These are phyloP conservation scores for Globisporangium perplexum DNA, from an alignment of 352 stramenopile species.

Conservation along the genomic window DNA sequence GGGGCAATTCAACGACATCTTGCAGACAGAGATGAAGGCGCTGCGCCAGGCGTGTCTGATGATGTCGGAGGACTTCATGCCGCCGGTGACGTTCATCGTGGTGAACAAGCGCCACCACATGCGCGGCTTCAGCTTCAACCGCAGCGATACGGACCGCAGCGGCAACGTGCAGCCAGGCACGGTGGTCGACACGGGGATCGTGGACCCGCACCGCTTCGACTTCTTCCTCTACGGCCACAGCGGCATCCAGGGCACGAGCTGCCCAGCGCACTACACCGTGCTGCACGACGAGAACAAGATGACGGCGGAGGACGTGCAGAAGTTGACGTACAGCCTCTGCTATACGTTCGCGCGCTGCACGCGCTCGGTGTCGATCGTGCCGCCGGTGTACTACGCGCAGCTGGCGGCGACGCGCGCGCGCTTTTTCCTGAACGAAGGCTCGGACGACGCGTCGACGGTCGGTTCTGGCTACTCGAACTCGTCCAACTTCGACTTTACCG, in stretches of 20 bases:
- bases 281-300: slow-evolving; percentile 57
- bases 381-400: slow-evolving; percentile 65
- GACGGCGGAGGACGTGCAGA: slow-evolving; percentile 29
- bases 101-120: slow-evolving; percentile 74
- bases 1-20: slow-evolving; percentile 73
- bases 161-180: slow-evolving; percentile 41
- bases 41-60: slow-evolving; percentile 37
- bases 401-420: slow-evolving; percentile 53
- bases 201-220: slow-evolving; percentile 54
- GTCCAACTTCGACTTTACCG: slow-evolving; percentile 15
- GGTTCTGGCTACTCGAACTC: slow-evolving; percentile 12
- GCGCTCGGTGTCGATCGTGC: slow-evolving; percentile 60
- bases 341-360: slow-evolving; percentile 71
- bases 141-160: slow-evolving; percentile 25
- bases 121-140: slow-evolving; percentile 27
- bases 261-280: slow-evolving; percentile 60
- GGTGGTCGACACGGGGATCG: slow-evolving; percentile 55
- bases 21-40: slow-evolving; percentile 53
- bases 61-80: slow-evolving; percentile 39
- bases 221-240: slow-evolving; percentile 71
- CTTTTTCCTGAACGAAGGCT: slow-evolving; percentile 42
- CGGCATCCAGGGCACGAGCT: slow-evolving; percentile 61
- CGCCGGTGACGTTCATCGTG: slow-evolving; percentile 64
- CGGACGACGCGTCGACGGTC: slow-evolving; percentile 14
- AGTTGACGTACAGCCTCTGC: slow-evolving; percentile 42